Conservation (phyloP, 768 basidiomycete genomes). For the Pulveroboletus ravenelii region DNA sequence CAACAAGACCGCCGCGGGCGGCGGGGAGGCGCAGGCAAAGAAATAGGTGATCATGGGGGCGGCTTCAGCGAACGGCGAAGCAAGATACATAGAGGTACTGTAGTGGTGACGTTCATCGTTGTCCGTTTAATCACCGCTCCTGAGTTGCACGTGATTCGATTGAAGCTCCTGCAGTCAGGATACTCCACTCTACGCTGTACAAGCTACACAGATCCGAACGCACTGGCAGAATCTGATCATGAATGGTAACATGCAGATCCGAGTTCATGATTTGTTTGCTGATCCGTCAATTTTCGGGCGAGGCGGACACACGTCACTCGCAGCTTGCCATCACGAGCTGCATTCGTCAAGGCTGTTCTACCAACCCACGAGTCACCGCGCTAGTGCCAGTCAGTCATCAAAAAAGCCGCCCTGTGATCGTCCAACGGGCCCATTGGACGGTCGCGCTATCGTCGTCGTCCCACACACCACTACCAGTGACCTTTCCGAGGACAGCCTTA, state of each 20-base stretch:
- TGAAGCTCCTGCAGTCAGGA: neutral
- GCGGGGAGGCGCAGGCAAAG: constrained; percentile 10
- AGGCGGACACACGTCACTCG: no score
- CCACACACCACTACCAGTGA: neutral
- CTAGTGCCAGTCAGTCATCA: neutral
- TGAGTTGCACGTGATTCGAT: neutral
- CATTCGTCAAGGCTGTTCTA: neutral
- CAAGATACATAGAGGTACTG: constrained; percentile 8
- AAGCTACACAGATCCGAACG: no score
- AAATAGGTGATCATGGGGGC: neutral
- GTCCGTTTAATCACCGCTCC: constrained; percentile 2
- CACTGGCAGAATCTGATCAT: no score
- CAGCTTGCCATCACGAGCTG: neutral
- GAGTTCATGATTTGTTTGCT: neutral
- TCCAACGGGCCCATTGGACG: no score
- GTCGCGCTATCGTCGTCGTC: no score
- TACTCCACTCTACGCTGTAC: no score
- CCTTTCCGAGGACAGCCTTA: neutral
- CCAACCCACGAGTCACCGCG: neutral
- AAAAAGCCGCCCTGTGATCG: neutral
- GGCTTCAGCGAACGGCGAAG: neutral
- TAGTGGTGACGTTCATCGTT: constrained; percentile 2
- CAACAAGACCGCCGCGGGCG: constrained; percentile 4
- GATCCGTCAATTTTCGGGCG: neutral
- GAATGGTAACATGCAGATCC: no score